A percentile compares a stretch with the other conserved stretches of the same genome.
Evolutionary conservation across 805 yeast genomes (phyloP).

Genomic region (Saturnispora quitensis): DNA sequence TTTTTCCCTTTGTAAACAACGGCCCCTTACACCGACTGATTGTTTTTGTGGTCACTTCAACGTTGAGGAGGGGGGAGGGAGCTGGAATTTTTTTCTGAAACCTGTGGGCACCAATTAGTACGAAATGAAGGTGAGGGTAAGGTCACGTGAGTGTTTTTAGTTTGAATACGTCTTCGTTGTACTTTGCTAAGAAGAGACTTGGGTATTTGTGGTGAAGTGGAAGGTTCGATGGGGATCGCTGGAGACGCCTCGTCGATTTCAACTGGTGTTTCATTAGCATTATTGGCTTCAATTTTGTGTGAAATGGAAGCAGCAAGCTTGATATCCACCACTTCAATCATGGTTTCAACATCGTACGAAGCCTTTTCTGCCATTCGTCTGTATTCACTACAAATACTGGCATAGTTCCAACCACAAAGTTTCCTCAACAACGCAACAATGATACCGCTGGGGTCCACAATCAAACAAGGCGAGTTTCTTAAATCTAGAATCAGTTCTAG

Average conservation of each 20-base stretch:
- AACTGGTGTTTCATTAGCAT: conserved; percentile 21
- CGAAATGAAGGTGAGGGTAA: not conserved
- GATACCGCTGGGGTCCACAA: conserved; percentile 74
- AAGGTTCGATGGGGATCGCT: not conserved
- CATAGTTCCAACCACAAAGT: conserved; percentile 81
- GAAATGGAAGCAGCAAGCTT: not conserved
- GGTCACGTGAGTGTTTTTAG: conserved; percentile 1
- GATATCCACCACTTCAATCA: conserved; percentile 46
- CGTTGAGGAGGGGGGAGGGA: not conserved
- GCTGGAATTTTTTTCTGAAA: not conserved
- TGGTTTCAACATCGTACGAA: conserved; percentile 74
- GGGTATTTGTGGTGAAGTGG: conserved; percentile 57
- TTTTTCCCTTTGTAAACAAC: not conserved
- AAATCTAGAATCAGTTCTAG: conserved; percentile 58
- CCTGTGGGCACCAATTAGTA: not conserved
- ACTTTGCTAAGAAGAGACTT: conserved; percentile 19
- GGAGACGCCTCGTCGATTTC: not conserved
- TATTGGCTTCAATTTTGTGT: conserved; percentile 42
- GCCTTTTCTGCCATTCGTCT: conserved; percentile 62
- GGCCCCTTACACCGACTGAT: not conserved
- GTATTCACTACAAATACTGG: conserved; percentile 79
- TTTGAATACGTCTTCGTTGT: not conserved
- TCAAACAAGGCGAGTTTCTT: conserved; percentile 54
- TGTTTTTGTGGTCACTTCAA: not conserved
- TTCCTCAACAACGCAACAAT: conserved; percentile 74